Base-by-base conservation (phyloP, 2,329 filamentous ascomycete species). In the Lasiodiplodia gonubiensis region DNA sequence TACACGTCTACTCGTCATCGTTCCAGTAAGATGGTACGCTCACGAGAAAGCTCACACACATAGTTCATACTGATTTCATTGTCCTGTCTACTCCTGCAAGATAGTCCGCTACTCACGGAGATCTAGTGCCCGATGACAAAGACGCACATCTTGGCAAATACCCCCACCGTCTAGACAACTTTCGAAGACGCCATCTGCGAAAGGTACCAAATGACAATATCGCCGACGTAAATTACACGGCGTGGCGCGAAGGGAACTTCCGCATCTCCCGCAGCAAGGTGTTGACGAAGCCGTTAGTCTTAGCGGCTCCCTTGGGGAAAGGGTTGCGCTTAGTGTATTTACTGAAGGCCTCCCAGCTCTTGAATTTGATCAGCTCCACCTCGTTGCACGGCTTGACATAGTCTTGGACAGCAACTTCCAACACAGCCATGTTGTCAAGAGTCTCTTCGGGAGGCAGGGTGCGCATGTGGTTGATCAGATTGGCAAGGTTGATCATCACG, bases 401-500 rank as follows among this genome's bases (percentile, higher is more conserved):
- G 11, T 37, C 33, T 42, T 25, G 10, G 42, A 4, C 33, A 33
- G 42, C 30, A 6, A 27, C 18, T 42, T 42, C 18, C 57, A 25
- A 7, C 30, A 4, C 8, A 65, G 69, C n/a, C 49, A 8, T 10
- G 16, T 21, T 54, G 52, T n/a, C 52, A 35, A 54, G 52, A 3
- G 18, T 33, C 11, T 71, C 59, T 10, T 64, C 39, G 21, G 67
- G 39, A 6, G 69, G 54, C 8, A 70, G 71, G 7, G 61, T 48
- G 33, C 74, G 73, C 25, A 76, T 69, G 3, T 76, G 55, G 52
- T 72, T 69, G 55, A 69, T 70, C 10, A 76, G 66, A 33, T 76
- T 76, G 66, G 75, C 69, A n/a, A 70, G 70, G 39, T 75, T 53
- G 10, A 61, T 61, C 39, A 46, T 48, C 12, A 61, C 57, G 8